Base-by-base conservation (phyloP, 225 moss, liverwort and hornwort genomes). In the Sphagnum tenellum region DNA sequence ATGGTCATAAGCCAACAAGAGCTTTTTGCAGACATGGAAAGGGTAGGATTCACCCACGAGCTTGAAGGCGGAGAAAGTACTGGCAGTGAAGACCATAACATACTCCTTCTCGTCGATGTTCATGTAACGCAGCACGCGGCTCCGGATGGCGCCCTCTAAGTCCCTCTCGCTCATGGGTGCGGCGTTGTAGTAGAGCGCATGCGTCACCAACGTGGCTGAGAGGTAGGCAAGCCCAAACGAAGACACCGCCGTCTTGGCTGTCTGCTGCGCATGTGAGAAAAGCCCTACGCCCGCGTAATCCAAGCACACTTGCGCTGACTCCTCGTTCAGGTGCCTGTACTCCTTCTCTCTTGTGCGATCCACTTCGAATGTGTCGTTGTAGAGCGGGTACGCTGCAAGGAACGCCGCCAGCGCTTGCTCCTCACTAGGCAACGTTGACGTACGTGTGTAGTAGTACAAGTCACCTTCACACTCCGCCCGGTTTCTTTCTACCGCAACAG, bases 61-160 rank as follows among this genome's bases (percentile, higher is more conserved):
- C 71, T 86, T 86, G 64, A 86, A 79, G 3, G 85, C 85, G 2
- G 82, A 86, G 50, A 81, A 67, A 50, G 73, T 79, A 66, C 81
- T 86, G 59, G 85, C 85, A 29, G 82, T 82, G 57, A 86, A 86
- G 47, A 82, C 85, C 47, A 86, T 79, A 49, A 76, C 76, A 10
- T 86, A 86, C 70, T 82, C 82, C 64, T 76, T 79, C 74, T 86
- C 85, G 48, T 81, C 81, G 8, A 86, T 73, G 67, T 86, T 86
- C 85, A 86, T 78, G 72, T 86, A 82, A 4, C 78, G 74, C 53
- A 86, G 69, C 74, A 86, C 76, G 50, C 82, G 66, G 50, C 76
- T 76, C 57, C 85, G 59, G 49, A 86, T 81, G 66, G 66, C 70
- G 67, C 82, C 68, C 82, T 86, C 82, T 4, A 76, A 69, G 56